Percentiles rank a stretch among this genome's conserved stretches.
Conservation (phyloP, 2,329 filamentous ascomycete species). For the Periglandula ipomoeae region DNA sequence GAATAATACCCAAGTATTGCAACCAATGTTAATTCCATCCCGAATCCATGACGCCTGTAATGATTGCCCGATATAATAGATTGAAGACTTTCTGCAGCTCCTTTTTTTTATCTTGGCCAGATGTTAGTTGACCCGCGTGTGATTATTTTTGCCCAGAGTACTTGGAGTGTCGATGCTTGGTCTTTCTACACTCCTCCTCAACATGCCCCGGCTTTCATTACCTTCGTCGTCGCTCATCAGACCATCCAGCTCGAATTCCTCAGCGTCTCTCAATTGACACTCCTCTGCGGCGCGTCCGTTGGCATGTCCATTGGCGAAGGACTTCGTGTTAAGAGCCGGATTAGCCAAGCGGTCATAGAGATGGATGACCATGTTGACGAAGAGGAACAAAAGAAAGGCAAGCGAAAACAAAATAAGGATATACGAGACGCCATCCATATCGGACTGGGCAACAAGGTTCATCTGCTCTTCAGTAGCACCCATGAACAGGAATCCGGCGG, state of each 20-base stretch:
- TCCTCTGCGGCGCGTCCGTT: slow-evolving; percentile 34
- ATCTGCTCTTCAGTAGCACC: slow-evolving; percentile 96
- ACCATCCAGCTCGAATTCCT: slow-evolving; percentile 90
- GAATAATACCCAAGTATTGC: background rate
- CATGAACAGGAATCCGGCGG: slow-evolving; percentile 95
- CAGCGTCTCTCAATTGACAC: slow-evolving; percentile 62
- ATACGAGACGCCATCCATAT: slow-evolving; percentile 84
- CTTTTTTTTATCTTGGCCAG: background rate
- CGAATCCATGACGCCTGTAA: background rate
- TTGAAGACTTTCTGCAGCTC: background rate
- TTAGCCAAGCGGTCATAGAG: slow-evolving; percentile 62
- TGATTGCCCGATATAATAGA: background rate
- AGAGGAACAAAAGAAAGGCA: slow-evolving; percentile 84
- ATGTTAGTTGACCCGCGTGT: slow-evolving; percentile 14
- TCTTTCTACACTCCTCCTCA: slow-evolving; percentile 22
- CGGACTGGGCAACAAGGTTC: slow-evolving; percentile 60
- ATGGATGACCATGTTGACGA: slow-evolving; percentile 75
- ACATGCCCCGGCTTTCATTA: slow-evolving; percentile 34
- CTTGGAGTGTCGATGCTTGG: slow-evolving; percentile 33
- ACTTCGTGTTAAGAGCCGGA: slow-evolving; percentile 26
- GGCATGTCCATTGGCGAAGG: slow-evolving; percentile 26
- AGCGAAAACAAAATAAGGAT: slow-evolving; percentile 86
- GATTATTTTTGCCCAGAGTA: slow-evolving; percentile 25
- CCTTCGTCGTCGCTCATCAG: slow-evolving; percentile 85
- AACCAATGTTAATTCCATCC: background rate